A percentile compares a stretch with the other conserved stretches of the same genome.
These are phyloP conservation scores for Rhynchosporium agropyri DNA, from an alignment of 2,329 filamentous ascomycete genomes.

Conservation along the genomic window DNA sequence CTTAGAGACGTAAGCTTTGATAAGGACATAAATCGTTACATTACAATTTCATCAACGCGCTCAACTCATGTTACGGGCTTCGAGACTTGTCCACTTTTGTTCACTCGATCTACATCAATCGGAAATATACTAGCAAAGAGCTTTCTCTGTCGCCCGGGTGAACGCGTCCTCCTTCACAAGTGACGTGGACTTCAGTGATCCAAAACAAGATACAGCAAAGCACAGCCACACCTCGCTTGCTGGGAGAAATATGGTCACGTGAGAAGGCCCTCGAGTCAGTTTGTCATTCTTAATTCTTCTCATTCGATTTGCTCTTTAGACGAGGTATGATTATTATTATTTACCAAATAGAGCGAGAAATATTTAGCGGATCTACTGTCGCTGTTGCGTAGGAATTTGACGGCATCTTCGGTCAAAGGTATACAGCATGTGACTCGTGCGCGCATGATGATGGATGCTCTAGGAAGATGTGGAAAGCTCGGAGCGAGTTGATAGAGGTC, in stretches of 20 bases:
- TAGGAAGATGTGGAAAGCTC: constrained; percentile 47
- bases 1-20: not conserved
- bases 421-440: no score
- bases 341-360: no score
- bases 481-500: constrained; percentile 65
- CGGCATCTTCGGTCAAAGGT: no score
- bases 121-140: not conserved
- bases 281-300: not conserved
- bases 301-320: not conserved
- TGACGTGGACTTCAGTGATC: constrained; percentile 12
- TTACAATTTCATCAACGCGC: not conserved
- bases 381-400: no score
- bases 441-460: no score
- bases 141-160: not conserved
- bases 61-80: no score
- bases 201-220: not conserved
- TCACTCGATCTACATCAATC: no score
- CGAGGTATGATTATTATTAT: not conserved
- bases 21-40: not conserved
- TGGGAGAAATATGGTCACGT: not conserved
- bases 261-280: not conserved
- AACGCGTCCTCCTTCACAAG: constrained; percentile 7
- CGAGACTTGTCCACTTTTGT: not conserved
- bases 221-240: constrained; percentile 15
- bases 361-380: not conserved